These are phyloP conservation scores for Pythium grandisporangium DNA, from an alignment of 352 stramenopile species.

Conservation along the genomic window DNA sequence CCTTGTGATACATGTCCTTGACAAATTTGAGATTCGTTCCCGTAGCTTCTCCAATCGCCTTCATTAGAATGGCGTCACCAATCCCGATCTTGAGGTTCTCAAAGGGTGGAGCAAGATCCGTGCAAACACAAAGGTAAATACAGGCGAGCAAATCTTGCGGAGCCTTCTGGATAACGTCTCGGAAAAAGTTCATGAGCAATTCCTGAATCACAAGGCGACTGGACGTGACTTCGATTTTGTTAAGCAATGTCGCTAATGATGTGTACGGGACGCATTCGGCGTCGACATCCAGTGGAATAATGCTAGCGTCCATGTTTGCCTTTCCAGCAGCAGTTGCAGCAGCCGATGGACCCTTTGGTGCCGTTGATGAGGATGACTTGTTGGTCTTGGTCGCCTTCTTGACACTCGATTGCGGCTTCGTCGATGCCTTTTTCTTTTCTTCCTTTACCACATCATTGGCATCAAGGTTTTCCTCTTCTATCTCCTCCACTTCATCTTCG, in stretches of 20 bases:
- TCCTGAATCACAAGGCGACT: constrained; percentile 80
- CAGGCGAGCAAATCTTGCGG: constrained; percentile 82
- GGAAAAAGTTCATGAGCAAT: constrained; percentile 82
- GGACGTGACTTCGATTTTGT: constrained; percentile 65
- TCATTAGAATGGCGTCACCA: constrained; percentile 97
- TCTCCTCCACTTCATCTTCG: constrained; percentile 2
- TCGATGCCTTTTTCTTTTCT: constrained; percentile 4
- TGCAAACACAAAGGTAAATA: constrained; percentile 89
- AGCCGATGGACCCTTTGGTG: no score
- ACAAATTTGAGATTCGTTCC: constrained; percentile 89
- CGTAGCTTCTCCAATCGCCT: constrained; percentile 92
- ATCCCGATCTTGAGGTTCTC: constrained; percentile 98
- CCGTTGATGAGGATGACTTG: no score
- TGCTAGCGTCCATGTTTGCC: constrained; percentile 8
- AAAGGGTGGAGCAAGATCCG: constrained; percentile 92
- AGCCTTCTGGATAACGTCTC: constrained; percentile 54
- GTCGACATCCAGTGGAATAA: constrained; percentile 5
- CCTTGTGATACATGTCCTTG: constrained; percentile 93
- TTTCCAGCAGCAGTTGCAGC: constrained; percentile 6
- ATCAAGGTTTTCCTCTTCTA: constrained; percentile 7
- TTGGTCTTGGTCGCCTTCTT: constrained; percentile 11
- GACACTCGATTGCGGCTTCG: not conserved
- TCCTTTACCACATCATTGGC: no score
- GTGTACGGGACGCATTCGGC: constrained; percentile 29
- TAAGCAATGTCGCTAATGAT: constrained; percentile 57